A percentile compares a stretch with the other conserved stretches of the same genome.
Evolutionary conservation across 2,329 filamentous ascomycete genomes (phyloP).

Genomic region (Stylonectria norvegica): DNA sequence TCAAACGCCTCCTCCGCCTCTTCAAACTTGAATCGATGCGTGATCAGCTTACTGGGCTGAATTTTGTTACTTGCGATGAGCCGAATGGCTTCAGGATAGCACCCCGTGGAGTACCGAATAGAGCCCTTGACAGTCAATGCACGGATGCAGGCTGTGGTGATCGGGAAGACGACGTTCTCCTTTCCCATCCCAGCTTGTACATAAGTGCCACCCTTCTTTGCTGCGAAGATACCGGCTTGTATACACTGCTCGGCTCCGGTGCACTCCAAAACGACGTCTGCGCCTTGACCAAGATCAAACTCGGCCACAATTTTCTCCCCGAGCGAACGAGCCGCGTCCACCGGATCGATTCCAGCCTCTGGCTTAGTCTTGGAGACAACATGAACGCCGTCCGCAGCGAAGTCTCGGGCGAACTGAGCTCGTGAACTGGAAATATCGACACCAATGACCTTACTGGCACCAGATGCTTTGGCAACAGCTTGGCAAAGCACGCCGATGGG

Average conservation of each 20-base stretch:
- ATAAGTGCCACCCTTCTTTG: constrained; percentile 45
- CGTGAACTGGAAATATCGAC: constrained; percentile 42
- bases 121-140: constrained; percentile 48
- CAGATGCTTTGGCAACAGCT: constrained; percentile 43
- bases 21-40: constrained; percentile 37
- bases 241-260: constrained; percentile 47
- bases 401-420: constrained; percentile 37
- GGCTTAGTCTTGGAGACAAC: constrained; percentile 29
- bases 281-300: constrained; percentile 32
- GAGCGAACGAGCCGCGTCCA: constrained; percentile 35
- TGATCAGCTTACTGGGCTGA: constrained; percentile 34
- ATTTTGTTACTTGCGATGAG: constrained; percentile 49
- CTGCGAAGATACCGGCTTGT: constrained; percentile 42
- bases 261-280: constrained; percentile 48
- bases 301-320: constrained; percentile 37
- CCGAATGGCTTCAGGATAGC: constrained; percentile 47
- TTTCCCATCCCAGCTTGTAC: constrained; percentile 52
- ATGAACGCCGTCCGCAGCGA: constrained; percentile 42
- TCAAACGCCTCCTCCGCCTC: constrained; percentile 46
- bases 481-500: constrained; percentile 46
- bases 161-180: constrained; percentile 50
- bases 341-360: constrained; percentile 29
- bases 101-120: constrained; percentile 49
- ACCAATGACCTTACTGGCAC: constrained; percentile 40
- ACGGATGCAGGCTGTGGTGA: constrained; percentile 46